phyloP scores from a whole-genome alignment of 2,329 filamentous ascomycete genomes.

The Nothopassalora personata region DNA sequence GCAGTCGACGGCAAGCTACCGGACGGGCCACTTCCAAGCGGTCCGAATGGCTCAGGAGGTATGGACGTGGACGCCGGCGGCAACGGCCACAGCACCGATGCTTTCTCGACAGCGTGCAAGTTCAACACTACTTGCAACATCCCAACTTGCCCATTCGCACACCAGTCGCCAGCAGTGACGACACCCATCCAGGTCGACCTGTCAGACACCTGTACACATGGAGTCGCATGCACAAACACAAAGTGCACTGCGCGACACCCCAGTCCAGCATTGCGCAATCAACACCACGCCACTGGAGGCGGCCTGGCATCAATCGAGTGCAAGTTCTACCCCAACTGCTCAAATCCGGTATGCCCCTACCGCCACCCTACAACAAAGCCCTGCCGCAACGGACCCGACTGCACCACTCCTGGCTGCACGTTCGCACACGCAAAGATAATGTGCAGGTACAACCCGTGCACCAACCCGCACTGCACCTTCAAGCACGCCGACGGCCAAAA shows the following conservation, averaged over 20 bases:
- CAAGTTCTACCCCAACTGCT: constrained; percentile 88
- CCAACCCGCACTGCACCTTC: constrained; percentile 81
- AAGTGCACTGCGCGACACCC: constrained; percentile 92
- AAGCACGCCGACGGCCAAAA: constrained; percentile 86
- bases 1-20: constrained; percentile 23
- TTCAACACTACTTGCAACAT: constrained; percentile 88
- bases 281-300: constrained; percentile 53
- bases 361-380: constrained; percentile 80
- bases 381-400: constrained; percentile 88
- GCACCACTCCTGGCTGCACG: constrained; percentile 73
- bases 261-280: constrained; percentile 73
- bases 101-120: constrained; percentile 68
- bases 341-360: constrained; percentile 85
- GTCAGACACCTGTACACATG: constrained; percentile 74
- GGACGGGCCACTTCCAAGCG: constrained; percentile 16
- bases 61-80: constrained; percentile 57
- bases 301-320: constrained; percentile 69
- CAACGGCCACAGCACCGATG: constrained; percentile 47
- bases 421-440: constrained; percentile 80
- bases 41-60: constrained; percentile 34
- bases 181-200: constrained; percentile 67
- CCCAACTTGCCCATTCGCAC: constrained; percentile 83
- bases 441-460: constrained; percentile 88
- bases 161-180: constrained; percentile 85
- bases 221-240: constrained; percentile 88